These are phyloP conservation scores for Capsicum chinense DNA, from an alignment of 257 asterid species.

Conservation along the genomic window DNA sequence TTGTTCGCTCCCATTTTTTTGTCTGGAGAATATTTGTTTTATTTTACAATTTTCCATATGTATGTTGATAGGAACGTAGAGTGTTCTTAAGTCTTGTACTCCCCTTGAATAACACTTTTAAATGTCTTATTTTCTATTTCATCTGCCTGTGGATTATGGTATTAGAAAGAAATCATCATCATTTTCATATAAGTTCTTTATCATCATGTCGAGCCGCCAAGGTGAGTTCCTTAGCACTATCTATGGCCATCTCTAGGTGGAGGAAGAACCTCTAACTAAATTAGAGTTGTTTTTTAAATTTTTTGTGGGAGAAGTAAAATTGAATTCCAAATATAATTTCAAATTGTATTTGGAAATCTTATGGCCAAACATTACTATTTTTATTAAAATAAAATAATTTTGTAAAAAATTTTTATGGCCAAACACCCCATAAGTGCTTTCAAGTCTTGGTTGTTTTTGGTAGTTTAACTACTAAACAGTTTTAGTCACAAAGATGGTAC, in stretches of 20 bases:
- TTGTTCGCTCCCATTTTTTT: neutral
- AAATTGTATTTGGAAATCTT: too few relatives aligned
- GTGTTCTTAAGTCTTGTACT: neutral
- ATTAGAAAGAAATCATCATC: neutral
- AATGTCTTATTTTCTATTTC: neutral
- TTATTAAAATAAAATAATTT: too few relatives aligned
- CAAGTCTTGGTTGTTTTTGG: neutral
- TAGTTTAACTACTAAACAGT: neutral
- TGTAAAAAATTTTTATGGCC: too few relatives aligned
- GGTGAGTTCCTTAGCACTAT: neutral
- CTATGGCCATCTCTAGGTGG: neutral
- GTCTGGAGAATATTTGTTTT: neutral
- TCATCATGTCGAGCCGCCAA: neutral
- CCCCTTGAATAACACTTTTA: neutral
- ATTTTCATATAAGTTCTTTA: neutral
- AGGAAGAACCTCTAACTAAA: neutral
- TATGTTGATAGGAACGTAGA: neutral
- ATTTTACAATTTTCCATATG: neutral
- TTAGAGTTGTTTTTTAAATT: too few relatives aligned
- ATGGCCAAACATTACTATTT: too few relatives aligned
- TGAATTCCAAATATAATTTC: too few relatives aligned
- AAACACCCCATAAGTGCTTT: neutral
- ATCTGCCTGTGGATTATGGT: neutral
- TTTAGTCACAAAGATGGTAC: neutral
- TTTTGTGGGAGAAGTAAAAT: too few relatives aligned